Evolutionary conservation across 2,329 filamentous ascomycete species (phyloP).

Genomic region (Biscogniauxia mediterranea): DNA sequence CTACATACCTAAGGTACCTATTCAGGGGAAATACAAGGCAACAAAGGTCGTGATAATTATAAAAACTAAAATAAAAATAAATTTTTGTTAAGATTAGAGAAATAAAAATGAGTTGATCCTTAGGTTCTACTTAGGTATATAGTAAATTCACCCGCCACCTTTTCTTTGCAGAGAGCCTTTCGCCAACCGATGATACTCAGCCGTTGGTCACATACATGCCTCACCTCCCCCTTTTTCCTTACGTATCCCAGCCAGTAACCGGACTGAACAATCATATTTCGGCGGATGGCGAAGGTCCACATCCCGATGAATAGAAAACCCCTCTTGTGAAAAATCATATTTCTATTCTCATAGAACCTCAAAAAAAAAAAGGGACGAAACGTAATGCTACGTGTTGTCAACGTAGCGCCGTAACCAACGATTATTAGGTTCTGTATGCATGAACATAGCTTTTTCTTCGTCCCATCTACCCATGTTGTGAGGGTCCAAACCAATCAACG

Average conservation of each 20-base stretch:
- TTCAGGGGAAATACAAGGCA: not conserved
- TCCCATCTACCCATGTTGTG: not conserved
- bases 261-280: too few relatives aligned
- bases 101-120: not conserved
- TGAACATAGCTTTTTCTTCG: not conserved
- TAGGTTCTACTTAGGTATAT: not conserved
- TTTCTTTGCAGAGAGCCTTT: not conserved
- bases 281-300: not conserved
- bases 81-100: not conserved
- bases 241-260: not conserved
- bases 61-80: not conserved
- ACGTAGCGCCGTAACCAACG: not conserved
- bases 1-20: not conserved
- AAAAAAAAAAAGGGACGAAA: not conserved
- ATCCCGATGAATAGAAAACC: not conserved
- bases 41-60: not conserved
- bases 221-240: not conserved
- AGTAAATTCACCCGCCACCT: not conserved
- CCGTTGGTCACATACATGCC: not conserved
- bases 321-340: not conserved
- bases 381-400: not conserved
- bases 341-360: not conserved
- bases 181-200: not conserved
- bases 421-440: not conserved
- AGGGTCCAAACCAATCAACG: not conserved